A percentile compares a stretch with the other conserved stretches of the same genome.
phyloP scores from a whole-genome alignment of 768 basidiomycete species.

The Rhodocollybia butyracea region DNA sequence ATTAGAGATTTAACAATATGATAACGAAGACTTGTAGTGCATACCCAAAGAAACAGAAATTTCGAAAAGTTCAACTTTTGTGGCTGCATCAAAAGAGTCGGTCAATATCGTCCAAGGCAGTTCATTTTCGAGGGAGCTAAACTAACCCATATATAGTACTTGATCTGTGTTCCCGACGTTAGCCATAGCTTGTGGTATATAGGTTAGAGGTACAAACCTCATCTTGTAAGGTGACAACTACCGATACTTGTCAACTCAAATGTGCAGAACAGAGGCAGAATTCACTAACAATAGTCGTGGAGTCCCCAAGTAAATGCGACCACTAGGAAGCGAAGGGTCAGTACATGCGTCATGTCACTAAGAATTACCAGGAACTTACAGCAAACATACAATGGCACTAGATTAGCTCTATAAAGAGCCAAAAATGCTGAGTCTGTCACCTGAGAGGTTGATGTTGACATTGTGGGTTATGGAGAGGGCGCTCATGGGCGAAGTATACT shows the following conservation, averaged over 20 bases:
- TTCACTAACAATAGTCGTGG: slow-evolving; percentile 30
- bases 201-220: slow-evolving; percentile 18
- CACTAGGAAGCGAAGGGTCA: slow-evolving; percentile 15
- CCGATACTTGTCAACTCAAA: background rate
- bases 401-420: slow-evolving; percentile 13
- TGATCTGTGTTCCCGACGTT: slow-evolving; percentile 21
- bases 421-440: no score
- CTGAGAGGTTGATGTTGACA: no score
- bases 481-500: no score
- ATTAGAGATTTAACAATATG: background rate
- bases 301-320: slow-evolving; percentile 34
- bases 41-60: slow-evolving; percentile 41
- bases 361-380: slow-evolving; percentile 11
- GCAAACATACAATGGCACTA: slow-evolving; percentile 17
- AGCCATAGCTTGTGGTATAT: background rate
- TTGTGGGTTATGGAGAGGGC: no score
- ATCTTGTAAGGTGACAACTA: slow-evolving; percentile 32
- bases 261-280: background rate
- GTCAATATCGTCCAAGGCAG: background rate
- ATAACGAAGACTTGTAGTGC: background rate
- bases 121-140: background rate
- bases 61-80: slow-evolving; percentile 32
- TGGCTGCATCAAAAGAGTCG: slow-evolving; percentile 19
- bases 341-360: background rate
- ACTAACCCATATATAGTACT: slow-evolving; percentile 37